Conservation (phyloP, 129 eudicot species). For the Arctium lappa region DNA sequence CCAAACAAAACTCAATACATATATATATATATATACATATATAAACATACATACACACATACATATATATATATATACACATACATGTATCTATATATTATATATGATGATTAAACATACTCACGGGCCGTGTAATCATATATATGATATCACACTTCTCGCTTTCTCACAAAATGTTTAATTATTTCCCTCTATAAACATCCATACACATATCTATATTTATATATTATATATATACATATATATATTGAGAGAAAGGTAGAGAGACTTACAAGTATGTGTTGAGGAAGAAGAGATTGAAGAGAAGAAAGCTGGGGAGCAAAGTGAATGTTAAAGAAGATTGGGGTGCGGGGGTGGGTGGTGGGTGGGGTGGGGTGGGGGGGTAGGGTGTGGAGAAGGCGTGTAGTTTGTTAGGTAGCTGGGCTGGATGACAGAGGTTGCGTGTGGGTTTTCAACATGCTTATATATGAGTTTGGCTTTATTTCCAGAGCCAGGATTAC, state of each 20-base stretch:
- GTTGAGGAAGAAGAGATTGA: conserved; percentile 28
- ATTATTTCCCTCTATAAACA: too few species aligned
- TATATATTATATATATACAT: not conserved
- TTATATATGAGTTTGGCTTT: conserved; percentile 13
- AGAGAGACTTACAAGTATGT: conserved; percentile 20
- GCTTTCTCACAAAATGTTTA: too few species aligned
- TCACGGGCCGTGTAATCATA: not conserved
- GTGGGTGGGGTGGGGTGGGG: not conserved
- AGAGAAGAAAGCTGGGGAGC: conserved; percentile 13
- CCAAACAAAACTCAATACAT: not conserved
- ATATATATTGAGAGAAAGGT: not conserved
- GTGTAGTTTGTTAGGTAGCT: conserved; percentile 37
- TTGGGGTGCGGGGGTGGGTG: not conserved
- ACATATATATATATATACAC: not conserved
- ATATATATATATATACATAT: not conserved
- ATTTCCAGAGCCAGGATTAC: not conserved
- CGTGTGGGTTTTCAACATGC: conserved; percentile 31
- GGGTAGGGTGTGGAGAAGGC: conserved; percentile 21
- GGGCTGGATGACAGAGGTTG: conserved; percentile 44
- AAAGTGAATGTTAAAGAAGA: conserved; percentile 8
- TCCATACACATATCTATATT: not conserved
- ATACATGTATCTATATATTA: not conserved
- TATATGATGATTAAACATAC: not conserved
- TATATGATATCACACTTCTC: too few species aligned
- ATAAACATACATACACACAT: not conserved